Conservation (phyloP, 1,284 basidiomycete genomes). For the Tylopilus sp. region DNA sequence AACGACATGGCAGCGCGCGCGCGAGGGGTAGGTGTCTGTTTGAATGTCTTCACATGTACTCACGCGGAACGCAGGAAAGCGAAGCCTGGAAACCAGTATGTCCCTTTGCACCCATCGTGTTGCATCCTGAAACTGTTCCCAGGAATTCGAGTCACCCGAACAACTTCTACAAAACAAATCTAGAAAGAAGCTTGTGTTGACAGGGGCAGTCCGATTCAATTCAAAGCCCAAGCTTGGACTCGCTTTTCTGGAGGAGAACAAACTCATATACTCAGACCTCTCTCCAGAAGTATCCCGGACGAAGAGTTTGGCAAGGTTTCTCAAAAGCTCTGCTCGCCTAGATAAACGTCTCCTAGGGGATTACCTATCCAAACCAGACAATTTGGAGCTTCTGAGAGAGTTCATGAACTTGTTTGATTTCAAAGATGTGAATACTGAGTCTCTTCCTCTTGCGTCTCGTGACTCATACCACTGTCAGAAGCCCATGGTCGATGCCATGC, state of each 20-base stretch:
- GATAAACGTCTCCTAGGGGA: constrained; percentile 96
- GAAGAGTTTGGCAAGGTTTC: constrained; percentile 73
- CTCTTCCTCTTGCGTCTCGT: constrained; percentile 1
- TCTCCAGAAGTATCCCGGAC: constrained; percentile 52
- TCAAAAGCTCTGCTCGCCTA: constrained; percentile 80
- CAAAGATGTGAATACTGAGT: constrained; percentile 61
- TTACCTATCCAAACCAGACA: constrained; percentile 87
- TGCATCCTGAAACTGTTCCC: constrained; percentile 2
- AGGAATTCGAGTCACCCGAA: constrained; percentile 55
- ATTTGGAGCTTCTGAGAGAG: constrained; percentile 77
- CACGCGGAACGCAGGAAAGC: constrained; percentile 32
- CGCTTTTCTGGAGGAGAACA: constrained; percentile 85
- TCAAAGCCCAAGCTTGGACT: constrained; percentile 92
- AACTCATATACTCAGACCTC: constrained; percentile 70
- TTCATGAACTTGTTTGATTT: constrained; percentile 93
- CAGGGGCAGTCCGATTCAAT: constrained; percentile 88
- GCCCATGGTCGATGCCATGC: constrained; percentile 91
- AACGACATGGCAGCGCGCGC: constrained; percentile 83
- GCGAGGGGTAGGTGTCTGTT: constrained; percentile 51
- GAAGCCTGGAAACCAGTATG: constrained; percentile 61
- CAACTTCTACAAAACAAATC: constrained; percentile 72
- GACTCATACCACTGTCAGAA: constrained; percentile 53
- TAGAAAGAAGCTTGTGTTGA: constrained; percentile 80
- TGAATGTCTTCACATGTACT: constrained; percentile 9
- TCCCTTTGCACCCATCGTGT: neutral